Percentiles rank a stretch among this genome's conserved stretches.
phyloP scores from a whole-genome alignment of 2,329 filamentous ascomycete species.

The Ceratocystis cubensis region DNA sequence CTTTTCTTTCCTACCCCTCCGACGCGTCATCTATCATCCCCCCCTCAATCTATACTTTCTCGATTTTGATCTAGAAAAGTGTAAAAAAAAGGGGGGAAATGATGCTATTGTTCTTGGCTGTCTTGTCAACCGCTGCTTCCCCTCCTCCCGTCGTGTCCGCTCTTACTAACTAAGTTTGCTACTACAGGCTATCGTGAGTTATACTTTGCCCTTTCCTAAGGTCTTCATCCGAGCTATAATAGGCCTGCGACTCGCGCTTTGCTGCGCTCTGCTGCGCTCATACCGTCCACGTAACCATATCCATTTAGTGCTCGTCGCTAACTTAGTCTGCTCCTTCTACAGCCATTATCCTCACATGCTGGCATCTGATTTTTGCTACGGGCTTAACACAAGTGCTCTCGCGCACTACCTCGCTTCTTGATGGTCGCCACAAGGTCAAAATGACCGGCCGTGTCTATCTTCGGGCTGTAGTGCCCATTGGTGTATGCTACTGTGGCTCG shows the following conservation, averaged over 20 bases:
- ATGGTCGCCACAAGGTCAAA: slow-evolving; percentile 48
- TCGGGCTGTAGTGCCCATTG: slow-evolving; percentile 52
- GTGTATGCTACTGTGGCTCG: slow-evolving; percentile 51
- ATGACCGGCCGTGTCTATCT: slow-evolving; percentile 50
- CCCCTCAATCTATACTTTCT: background rate
- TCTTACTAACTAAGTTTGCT: background rate
- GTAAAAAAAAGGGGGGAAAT: background rate
- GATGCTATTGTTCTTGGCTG: background rate
- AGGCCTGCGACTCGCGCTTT: background rate
- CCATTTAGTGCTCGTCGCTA: background rate
- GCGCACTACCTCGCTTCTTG: slow-evolving; percentile 49
- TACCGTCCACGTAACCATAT: background rate
- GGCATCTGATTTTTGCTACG: slow-evolving; percentile 56
- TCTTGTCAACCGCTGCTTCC: background rate
- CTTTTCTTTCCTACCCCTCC: background rate
- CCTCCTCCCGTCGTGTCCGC: background rate
- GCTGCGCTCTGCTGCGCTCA: too few species aligned
- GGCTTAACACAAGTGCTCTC: slow-evolving; percentile 53
- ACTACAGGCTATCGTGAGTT: slow-evolving; percentile 6
- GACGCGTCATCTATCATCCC: background rate
- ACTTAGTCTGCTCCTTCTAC: background rate
- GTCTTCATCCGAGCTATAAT: too few species aligned
- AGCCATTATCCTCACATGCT: slow-evolving; percentile 51
- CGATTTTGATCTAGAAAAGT: background rate
- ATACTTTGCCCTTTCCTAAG: background rate